Evolutionary conservation across 2,329 filamentous ascomycete genomes (phyloP).

Genomic region (Cladosporium oxysporum): DNA sequence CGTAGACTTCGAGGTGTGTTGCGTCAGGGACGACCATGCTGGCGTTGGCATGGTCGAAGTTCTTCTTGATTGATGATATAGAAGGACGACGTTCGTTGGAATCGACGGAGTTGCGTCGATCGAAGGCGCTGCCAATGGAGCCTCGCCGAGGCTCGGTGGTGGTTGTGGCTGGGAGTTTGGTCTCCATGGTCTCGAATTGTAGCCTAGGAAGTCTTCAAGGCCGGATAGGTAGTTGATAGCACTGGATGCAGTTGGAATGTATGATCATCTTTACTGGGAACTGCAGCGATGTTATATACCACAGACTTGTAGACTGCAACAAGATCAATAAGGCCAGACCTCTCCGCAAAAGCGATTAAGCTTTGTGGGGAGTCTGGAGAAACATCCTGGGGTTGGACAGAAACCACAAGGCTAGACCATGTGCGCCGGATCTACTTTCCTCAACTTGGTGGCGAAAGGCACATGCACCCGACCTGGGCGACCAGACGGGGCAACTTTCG

Average conservation of each 20-base stretch:
- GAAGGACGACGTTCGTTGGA: constrained; percentile 16
- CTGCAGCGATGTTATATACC: constrained; percentile 3
- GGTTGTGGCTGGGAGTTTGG: neutral
- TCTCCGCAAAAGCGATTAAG: neutral
- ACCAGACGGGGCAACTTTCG: neutral
- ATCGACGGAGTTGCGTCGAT: constrained; percentile 6
- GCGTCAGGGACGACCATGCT: constrained; percentile 23
- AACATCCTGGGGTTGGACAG: neutral
- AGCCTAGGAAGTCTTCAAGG: neutral
- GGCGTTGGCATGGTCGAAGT: constrained; percentile 23
- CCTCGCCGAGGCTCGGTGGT: neutral
- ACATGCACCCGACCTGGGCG: neutral
- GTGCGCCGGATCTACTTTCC: constrained; percentile 7
- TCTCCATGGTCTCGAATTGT: neutral
- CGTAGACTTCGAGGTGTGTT: constrained; percentile 26
- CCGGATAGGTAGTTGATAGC: neutral
- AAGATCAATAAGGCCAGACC: neutral
- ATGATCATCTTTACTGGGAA: neutral
- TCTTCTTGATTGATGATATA: constrained; percentile 23
- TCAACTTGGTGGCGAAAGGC: neutral
- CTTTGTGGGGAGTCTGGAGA: constrained; percentile 11
- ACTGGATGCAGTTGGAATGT: neutral
- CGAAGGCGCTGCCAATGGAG: constrained; percentile 4
- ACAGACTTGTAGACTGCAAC: neutral
- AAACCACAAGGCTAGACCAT: constrained; percentile 5